Evolutionary conservation across 371 early-diverging fungal genomes (phyloP), one percentile per base, ranked within the genome.

Genomic region (Entomophthora muscae): DNA sequence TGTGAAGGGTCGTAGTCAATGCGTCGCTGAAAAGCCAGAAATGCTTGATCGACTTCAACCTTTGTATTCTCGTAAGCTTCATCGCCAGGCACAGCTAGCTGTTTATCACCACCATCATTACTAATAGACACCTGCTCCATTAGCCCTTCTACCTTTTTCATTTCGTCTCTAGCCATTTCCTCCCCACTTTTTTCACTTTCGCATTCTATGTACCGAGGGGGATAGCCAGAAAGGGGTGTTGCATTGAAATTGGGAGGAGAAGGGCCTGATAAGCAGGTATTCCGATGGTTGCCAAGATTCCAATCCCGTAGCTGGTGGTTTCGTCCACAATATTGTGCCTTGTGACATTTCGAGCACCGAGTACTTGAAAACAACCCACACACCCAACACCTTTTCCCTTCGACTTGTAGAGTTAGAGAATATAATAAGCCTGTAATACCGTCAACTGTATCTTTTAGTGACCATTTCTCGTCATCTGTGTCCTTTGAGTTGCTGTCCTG

Each of bases 11-110:
- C 79, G 13, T 75, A 63, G 13, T 80, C 79, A n/a, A 93, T 75
- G 33, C 84, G 80, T 66, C 84, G 81, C 71, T 97, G 95, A 76
- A 95, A 97, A 65, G 82, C 75, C 64, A 97, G 71, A 72, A 97
- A 97, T 0, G 86, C 80, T 52, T 77, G 73, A 69, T 97, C 98
- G 2, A 97, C 96, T n/a, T 84, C 89, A 3, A 87, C 88, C 60
- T 81, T 71, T 3, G 89, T 83, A 64, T 88, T 82, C 63, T 86
- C 87, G 61, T 80, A 82, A 23, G 80, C 74, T 66, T 89, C 89
- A 63, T 83, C 82, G 2, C 79, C 84, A 31, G 78, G 73, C 21
- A 79, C 75, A 1, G 78, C 83, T 24, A 81, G 66, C 0, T 79
- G 78, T 10, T 70, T 71, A 64, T 73, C 69, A 58, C 72, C 73